Base-by-base conservation (phyloP, 108 stramenopile genomes). In the Skeletonema costatum region DNA sequence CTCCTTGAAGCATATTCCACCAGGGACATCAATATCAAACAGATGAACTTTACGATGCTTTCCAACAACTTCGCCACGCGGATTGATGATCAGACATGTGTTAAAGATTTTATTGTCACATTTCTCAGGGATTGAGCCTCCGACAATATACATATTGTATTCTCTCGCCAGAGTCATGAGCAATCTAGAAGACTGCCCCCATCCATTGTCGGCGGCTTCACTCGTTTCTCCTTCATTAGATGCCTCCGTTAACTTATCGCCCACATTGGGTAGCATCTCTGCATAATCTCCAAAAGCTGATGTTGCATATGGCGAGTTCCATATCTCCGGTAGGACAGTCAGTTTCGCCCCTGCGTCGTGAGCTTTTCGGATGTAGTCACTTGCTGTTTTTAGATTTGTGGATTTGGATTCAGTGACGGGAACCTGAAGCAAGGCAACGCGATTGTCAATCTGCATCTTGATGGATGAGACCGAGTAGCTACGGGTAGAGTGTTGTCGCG, bases 11-110 rank as follows among this genome's bases (percentile, higher is more conserved):
- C 88, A 93, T 67, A 99, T 97, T 7, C 92, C 91, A 17, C 99
- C 99, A 10, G 99, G 99, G 30, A 99, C 97, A 77, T 98, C 96
- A 64, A 99, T 97, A 83, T 99, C 99, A 85, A 99, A 99, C 16
- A 99, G 86, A 81, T 99, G 99, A 3, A 98, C 87, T 83, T 96
- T 99, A 32, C 94, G 88, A 85, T 98, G 98, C 84, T 97, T 98
- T 9, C 91, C 98, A 12, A 98, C 89, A 12, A 97, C 60, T 8
- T 48, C 65, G 0, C 98, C 98, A 4, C 60, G 41, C 2, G 96
- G 92, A 73, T 87, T 63, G 31, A 92, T 64, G 3, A 92, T 82
- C 9, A 96, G 78, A 56, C 98, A 97, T 4, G 98, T 98, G 75
- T 98, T 98, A 92, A 96, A 98, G 31, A 96, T 74, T 33, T 93